Evolutionary conservation across 129 eudicot species (phyloP), one percentile per base, ranked within the genome.

Genomic region (Smallanthus sonchifolius): DNA sequence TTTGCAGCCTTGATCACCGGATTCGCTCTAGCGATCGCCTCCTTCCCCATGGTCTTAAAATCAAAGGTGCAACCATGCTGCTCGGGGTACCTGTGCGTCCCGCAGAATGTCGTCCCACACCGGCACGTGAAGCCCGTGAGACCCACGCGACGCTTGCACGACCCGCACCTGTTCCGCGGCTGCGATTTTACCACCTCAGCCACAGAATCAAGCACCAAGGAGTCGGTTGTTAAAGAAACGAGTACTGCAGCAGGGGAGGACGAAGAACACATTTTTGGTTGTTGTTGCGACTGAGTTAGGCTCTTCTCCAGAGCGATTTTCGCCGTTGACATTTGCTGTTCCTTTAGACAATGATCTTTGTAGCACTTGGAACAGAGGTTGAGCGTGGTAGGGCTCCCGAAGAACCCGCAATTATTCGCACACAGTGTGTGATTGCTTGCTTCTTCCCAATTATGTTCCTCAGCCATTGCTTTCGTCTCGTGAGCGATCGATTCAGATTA

Each of bases 361-460:
- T 81, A 86, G 81, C 91, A 88, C 52, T 86, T 86, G 56, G 95
- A 88, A 63, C 91, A 88, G 44, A 86, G 77, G 34, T 88, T 66
- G 24, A 34, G 80, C 17, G 87, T 88, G 0, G 85, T 74, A 0
- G 91, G 84, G 69, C 80, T 86, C 10, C 91, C 95, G 16, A 85
- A 79, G 16, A 88, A 88, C 0, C 88, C 95, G 69, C 95, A 88
- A 34, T 83, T 81, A 52, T 86, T 83, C 2, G 83, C 85, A 36
- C 95, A 85, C 0, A 69, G 80, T 71, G 71, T 84, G 73, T 81
- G 88, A 10, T 82, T 81, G 73, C 75, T 81, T 7, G 84, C 75
- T 20, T 87, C 89, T 48, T 84, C 87, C 89, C 76, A 79, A 57
- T 75, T 82, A 39, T 87, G 88, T 59, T 87, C 92, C 83, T 79